Conservation (phyloP, 345 rosid species). For the Fremontodendron californicum region DNA sequence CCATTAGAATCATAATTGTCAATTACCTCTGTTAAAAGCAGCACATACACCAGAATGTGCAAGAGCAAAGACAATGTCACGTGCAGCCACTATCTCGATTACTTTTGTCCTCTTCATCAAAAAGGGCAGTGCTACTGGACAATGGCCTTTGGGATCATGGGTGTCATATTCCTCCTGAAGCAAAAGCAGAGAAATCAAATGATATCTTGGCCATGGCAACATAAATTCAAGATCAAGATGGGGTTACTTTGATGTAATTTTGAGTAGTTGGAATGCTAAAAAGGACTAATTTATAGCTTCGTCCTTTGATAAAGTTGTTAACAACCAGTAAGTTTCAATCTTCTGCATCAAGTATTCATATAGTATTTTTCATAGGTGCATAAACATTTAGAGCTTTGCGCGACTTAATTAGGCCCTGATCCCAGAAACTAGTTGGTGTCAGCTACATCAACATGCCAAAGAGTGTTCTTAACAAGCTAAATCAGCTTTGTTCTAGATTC, state of each 20-base stretch:
- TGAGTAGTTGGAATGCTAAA: background rate
- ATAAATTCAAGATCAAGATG: background rate
- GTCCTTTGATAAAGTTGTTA: background rate
- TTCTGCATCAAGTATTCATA: background rate
- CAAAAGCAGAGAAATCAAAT: background rate
- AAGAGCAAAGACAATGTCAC: conserved; percentile 87
- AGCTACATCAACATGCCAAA: background rate
- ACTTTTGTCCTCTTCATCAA: conserved; percentile 82
- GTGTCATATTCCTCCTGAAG: conserved; percentile 85
- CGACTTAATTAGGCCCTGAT: background rate
- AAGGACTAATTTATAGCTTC: background rate
- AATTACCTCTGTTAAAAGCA: conserved; percentile 77
- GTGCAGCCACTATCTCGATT: conserved; percentile 90
- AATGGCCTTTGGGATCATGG: conserved; percentile 84
- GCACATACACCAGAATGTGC: conserved; percentile 91
- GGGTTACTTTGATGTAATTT: background rate
- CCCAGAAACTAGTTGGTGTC: background rate
- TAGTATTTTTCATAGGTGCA: background rate
- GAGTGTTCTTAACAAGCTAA: too few species aligned
- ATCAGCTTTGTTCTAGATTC: too few species aligned
- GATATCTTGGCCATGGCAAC: background rate
- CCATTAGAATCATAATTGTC: background rate
- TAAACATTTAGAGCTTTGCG: background rate
- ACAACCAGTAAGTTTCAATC: background rate
- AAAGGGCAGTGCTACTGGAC: conserved; percentile 66